Conservation (phyloP, 257 asterid species). For the Nyctanthes arbortristis region DNA sequence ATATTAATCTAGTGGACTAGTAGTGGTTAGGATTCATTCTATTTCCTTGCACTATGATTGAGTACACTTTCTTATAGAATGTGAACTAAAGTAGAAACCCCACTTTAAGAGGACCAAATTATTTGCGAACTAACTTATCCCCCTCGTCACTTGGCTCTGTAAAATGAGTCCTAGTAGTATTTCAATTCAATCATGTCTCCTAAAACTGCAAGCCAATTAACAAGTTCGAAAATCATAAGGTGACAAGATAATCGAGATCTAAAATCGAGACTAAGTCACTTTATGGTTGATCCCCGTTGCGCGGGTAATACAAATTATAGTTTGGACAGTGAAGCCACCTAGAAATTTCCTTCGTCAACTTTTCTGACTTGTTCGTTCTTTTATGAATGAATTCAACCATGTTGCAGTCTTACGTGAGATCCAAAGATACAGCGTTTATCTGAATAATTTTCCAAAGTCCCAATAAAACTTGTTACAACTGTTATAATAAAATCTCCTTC, state of each 20-base stretch:
- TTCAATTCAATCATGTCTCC: conserved; percentile 1
- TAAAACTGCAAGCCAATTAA: conserved; percentile 14
- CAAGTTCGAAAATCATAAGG: too few species aligned
- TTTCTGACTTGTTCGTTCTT: conserved; percentile 3
- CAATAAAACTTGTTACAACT: background rate
- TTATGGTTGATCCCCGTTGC: background rate
- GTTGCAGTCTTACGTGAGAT: conserved; percentile 15
- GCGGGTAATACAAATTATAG: background rate
- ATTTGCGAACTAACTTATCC: background rate
- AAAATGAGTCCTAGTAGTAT: background rate
- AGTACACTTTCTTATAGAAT: conserved; percentile 3
- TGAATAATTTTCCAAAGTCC: background rate
- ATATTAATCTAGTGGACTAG: background rate
- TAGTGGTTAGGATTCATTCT: background rate
- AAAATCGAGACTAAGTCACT: too few species aligned
- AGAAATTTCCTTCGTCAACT: conserved; percentile 41
- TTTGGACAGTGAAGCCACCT: conserved; percentile 14
- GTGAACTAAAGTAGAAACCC: conserved; percentile 8
- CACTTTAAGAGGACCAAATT: conserved; percentile 23
- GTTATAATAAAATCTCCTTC: conserved; percentile 1
- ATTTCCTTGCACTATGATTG: background rate
- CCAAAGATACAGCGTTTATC: conserved; percentile 22
- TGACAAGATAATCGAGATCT: too few species aligned
- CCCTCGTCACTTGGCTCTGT: background rate
- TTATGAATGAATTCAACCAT: conserved; percentile 19